A percentile compares a stretch with the other conserved stretches of the same genome.
Evolutionary conservation across 257 asterid genomes (phyloP).

Genomic region (Salvia miltiorrhiza): DNA sequence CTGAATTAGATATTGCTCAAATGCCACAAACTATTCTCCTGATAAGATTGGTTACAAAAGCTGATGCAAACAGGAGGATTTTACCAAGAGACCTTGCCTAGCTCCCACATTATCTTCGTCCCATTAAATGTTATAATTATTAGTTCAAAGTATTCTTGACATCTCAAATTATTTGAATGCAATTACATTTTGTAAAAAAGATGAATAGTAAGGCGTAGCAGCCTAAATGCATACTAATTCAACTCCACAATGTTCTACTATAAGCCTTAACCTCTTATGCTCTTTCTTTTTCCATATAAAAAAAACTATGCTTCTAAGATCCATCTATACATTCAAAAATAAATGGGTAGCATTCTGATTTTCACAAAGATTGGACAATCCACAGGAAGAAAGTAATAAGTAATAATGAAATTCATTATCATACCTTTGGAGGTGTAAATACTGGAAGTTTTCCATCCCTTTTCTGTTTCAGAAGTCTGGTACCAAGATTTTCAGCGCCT

Average conservation of each 20-base stretch:
- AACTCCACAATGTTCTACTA: too few species aligned
- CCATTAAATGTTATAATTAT: too few species aligned
- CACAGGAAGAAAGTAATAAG: constrained; percentile 1
- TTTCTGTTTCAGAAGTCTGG: constrained; percentile 58
- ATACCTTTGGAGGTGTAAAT: constrained; percentile 80
- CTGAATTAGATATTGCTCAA: not conserved
- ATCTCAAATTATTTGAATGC: too few species aligned
- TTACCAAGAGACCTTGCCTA: not conserved
- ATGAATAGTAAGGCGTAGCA: too few species aligned
- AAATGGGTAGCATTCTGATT: not conserved
- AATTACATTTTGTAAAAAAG: too few species aligned
- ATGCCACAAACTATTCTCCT: too few species aligned
- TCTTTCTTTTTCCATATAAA: not conserved
- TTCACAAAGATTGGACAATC: not conserved
- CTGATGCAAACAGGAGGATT: not conserved
- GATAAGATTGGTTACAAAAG: too few species aligned
- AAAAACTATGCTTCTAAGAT: not conserved
- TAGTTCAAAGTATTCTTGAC: too few species aligned
- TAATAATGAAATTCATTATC: not conserved
- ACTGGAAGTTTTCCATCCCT: constrained; percentile 76
- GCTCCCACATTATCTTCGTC: too few species aligned
- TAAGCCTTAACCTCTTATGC: not conserved
- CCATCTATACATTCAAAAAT: too few species aligned
- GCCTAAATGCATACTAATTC: too few species aligned
- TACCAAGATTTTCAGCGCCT: constrained; percentile 72